These are phyloP conservation scores for Nyssa sinensis DNA, from an alignment of 148 eudicot species.

Conservation along the genomic window DNA sequence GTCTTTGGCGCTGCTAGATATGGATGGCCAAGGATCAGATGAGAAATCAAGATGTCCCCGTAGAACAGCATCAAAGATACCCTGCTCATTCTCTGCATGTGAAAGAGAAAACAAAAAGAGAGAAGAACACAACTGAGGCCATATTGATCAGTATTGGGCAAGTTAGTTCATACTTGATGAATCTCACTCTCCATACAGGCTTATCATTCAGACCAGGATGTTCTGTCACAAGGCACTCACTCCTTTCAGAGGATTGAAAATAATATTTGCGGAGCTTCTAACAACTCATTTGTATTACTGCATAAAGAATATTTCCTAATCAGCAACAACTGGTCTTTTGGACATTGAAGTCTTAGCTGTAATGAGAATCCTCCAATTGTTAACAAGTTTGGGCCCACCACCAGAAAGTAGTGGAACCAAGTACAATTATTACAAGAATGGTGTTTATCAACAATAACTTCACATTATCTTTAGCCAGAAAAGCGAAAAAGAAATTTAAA, in stretches of 20 bases:
- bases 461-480: no score
- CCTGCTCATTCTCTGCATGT: slow-evolving; percentile 83
- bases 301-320: not conserved
- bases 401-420: slow-evolving; percentile 1
- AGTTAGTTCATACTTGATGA: not conserved
- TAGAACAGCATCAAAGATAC: slow-evolving; percentile 76
- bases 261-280: not conserved
- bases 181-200: not conserved
- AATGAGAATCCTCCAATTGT: slow-evolving; percentile 3
- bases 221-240: not conserved
- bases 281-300: not conserved
- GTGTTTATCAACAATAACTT: not conserved
- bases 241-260: not conserved
- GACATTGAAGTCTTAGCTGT: not conserved
- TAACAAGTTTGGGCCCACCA: not conserved
- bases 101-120: slow-evolving; percentile 18
- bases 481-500: no score
- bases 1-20: slow-evolving; percentile 90
- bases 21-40: slow-evolving; percentile 95
- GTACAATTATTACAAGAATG: not conserved
- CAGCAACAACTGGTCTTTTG: not conserved
- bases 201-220: not conserved
- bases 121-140: not conserved
- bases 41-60: slow-evolving; percentile 85
- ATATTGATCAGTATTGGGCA: not conserved